These are phyloP conservation scores for Lactarius tabidus DNA, from an alignment of 768 basidiomycete genomes.

Conservation along the genomic window DNA sequence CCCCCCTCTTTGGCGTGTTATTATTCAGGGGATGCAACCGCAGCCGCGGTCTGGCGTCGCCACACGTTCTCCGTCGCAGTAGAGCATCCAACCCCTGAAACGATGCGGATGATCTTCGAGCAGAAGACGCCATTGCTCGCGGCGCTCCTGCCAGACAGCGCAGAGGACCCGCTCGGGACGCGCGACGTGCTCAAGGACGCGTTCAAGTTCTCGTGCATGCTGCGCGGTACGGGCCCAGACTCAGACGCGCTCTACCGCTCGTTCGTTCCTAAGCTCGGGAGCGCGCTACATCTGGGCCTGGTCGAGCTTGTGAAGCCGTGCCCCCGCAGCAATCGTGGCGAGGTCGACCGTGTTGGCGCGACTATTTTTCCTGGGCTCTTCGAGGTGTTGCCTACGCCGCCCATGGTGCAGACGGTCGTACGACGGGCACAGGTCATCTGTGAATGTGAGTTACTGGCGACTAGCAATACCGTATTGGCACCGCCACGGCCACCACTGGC, in stretches of 20 bases:
- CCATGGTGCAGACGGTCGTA: conserved; percentile 60
- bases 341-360: conserved; percentile 70
- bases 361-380: conserved; percentile 86
- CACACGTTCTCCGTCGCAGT: conserved; percentile 88
- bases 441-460: conserved; percentile 60
- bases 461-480: conserved; percentile 2
- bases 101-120: conserved; percentile 59
- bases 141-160: conserved; percentile 39
- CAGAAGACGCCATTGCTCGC: conserved; percentile 70
- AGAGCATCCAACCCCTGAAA: conserved; percentile 66
- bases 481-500: background rate
- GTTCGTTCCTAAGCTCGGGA: conserved; percentile 80
- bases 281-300: conserved; percentile 63
- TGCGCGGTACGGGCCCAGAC: conserved; percentile 54
- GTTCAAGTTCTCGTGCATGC: conserved; percentile 81
- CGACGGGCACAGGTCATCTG: conserved; percentile 83
- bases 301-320: conserved; percentile 85
- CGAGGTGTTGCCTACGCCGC: conserved; percentile 55
- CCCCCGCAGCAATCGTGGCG: conserved; percentile 66
- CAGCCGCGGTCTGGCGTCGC: conserved; percentile 84
- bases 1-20: background rate
- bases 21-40: conserved; percentile 70
- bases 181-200: conserved; percentile 64
- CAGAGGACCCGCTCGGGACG: conserved; percentile 37
- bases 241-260: conserved; percentile 77